Evolutionary conservation across 2,329 filamentous ascomycete species (phyloP), one percentile per base, ranked within the genome.

Genomic region (Alternaria tenuissima): DNA sequence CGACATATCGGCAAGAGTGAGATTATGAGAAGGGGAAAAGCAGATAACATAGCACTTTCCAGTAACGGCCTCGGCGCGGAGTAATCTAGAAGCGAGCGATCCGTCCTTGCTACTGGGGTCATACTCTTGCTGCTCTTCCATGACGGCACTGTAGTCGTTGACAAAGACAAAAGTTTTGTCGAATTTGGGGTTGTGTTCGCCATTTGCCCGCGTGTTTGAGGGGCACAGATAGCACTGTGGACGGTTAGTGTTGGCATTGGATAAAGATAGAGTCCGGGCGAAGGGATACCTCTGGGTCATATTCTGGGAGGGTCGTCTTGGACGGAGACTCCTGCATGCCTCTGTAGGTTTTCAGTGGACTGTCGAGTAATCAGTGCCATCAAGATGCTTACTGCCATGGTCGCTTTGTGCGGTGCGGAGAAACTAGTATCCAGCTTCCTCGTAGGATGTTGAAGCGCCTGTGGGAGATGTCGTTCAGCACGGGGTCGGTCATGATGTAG

Each of bases 11-110:
- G 95, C 94, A 28, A 99, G 88, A 3, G 95, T 99, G 61, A 96
- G 82, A 78, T 97, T 91, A 80, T 99, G 95, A 66, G 89, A 89
- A 3, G 93, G 89, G 7, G 93, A 95, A 81, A 99, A 99, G 58
- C 94, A 97, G 55, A 99, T 86, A 57, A 99, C 95, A 79, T 96
- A 98, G 83, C 95, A 99, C 82, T 94, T 94, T 65, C 95, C 95
- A 52, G 92, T 97, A 57, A 96, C 94, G 8, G 92, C 85, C 75
- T 96, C 88, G 24, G 93, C 94, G 70, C 88, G 88, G 38, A 99
- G 88, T 39, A 99, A 87, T 30, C 90, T 83, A 7, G 89, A 89
- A 52, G 92, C 89, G 34, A 94, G 83, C 70, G 85, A 82, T 64
- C 81, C 83, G 71, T 82, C 79, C 58, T 83, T 77, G n/a, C 80